These are phyloP conservation scores for Myxozyma melibiosi DNA, from an alignment of 805 yeast species.

Conservation along the genomic window DNA sequence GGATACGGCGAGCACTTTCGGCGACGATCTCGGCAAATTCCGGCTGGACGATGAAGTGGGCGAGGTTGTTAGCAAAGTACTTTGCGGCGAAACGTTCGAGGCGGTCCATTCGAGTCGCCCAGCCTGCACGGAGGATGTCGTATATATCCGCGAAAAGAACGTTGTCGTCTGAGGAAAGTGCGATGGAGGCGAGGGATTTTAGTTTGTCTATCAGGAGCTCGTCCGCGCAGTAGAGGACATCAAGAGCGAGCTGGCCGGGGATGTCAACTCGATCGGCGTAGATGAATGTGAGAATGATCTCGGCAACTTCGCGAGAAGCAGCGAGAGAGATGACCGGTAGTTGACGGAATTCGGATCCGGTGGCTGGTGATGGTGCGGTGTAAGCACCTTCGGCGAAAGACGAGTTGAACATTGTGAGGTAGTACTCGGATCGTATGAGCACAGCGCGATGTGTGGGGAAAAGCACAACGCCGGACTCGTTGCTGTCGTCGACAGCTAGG, in stretches of 20 bases:
- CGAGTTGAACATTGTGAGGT: constrained; percentile 62
- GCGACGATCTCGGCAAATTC: constrained; percentile 46
- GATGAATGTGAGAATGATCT: constrained; percentile 55
- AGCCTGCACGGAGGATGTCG: constrained; percentile 63
- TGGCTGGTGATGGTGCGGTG: constrained; percentile 35
- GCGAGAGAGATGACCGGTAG: constrained; percentile 41
- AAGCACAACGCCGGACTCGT: constrained; percentile 33
- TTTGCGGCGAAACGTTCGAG: constrained; percentile 66
- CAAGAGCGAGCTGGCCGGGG: constrained; percentile 55
- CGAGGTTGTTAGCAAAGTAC: constrained; percentile 55
- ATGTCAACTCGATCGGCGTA: constrained; percentile 63
- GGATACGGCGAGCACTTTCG: constrained; percentile 60
- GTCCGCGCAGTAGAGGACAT: constrained; percentile 62
- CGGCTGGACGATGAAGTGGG: constrained; percentile 43
- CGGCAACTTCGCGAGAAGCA: constrained; percentile 47
- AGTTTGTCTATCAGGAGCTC: constrained; percentile 56
- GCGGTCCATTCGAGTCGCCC: constrained; percentile 67
- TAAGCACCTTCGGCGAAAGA: constrained; percentile 45
- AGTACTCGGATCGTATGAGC: constrained; percentile 63
- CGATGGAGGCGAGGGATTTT: constrained; percentile 57
- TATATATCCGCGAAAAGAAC: constrained; percentile 47
- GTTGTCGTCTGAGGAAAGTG: constrained; percentile 43
- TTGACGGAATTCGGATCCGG: constrained; percentile 14
- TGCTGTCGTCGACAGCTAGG: constrained; percentile 20
- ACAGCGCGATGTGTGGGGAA: constrained; percentile 70